phyloP scores from a whole-genome alignment of 345 rosid species.

The Gossypium anomalum region DNA sequence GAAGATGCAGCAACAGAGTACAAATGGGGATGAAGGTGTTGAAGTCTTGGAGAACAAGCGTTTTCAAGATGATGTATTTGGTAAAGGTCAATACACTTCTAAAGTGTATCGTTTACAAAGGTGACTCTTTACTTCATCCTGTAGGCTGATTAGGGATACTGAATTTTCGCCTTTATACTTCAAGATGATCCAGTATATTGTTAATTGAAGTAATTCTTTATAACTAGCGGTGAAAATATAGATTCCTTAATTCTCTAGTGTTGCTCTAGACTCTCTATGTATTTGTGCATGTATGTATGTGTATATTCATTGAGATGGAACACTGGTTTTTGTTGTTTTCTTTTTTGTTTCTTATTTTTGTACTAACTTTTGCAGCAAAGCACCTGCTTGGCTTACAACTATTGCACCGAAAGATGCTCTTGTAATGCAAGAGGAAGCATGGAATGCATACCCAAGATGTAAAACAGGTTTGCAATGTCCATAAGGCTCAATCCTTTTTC shows the following conservation, averaged over 20 bases:
- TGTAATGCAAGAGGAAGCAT: conserved; percentile 62
- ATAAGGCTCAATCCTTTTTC: too few relatives aligned
- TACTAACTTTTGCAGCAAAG: conserved; percentile 46
- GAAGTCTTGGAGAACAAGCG: conserved; percentile 49
- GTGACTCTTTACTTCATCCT: conserved; percentile 22
- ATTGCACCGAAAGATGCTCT: conserved; percentile 69
- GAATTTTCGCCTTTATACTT: background rate
- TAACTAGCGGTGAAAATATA: background rate
- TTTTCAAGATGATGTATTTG: conserved; percentile 41
- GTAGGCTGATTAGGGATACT: conserved; percentile 2
- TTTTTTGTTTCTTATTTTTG: conserved; percentile 6
- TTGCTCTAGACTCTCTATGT: background rate
- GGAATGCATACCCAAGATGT: conserved; percentile 77
- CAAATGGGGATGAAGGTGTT: conserved; percentile 53
- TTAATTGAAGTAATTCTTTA: background rate
- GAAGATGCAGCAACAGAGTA: conserved; percentile 65
- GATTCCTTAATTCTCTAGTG: background rate
- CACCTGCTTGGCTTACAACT: conserved; percentile 59
- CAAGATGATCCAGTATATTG: background rate
- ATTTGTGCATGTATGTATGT: background rate
- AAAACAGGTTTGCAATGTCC: conserved; percentile 49
- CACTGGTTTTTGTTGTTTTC: background rate
- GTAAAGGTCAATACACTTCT: conserved; percentile 53
- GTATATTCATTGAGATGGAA: background rate
- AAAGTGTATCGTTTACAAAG: conserved; percentile 64